phyloP scores from a whole-genome alignment of 768 basidiomycete species.

The Clathrus columnatus region DNA sequence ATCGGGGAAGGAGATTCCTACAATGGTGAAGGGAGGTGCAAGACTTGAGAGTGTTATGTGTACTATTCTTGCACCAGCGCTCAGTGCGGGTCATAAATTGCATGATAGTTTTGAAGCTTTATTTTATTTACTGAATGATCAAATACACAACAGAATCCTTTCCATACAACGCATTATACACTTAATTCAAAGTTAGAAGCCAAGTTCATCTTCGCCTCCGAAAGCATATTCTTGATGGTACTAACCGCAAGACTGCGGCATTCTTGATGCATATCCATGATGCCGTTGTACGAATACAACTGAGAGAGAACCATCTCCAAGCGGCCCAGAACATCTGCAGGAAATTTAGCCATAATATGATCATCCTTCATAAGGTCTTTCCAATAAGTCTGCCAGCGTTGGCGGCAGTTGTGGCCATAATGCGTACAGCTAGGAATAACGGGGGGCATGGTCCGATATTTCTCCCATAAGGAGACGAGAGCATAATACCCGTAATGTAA shows the following conservation, averaged over 20 bases:
- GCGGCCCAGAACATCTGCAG: conserved; percentile 61
- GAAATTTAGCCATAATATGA: conserved; percentile 45
- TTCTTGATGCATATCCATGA: conserved; percentile 74
- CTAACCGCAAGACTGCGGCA: conserved; percentile 34
- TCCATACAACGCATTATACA: too few species aligned
- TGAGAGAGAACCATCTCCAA: conserved; percentile 55
- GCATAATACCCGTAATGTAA: conserved; percentile 64
- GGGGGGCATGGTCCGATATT: conserved; percentile 45
- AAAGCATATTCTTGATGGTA: not conserved
- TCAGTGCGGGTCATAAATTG: too few species aligned
- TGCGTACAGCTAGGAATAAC: conserved; percentile 58
- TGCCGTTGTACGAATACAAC: conserved; percentile 61
- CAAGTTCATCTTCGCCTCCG: not conserved
- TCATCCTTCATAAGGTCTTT: conserved; percentile 64
- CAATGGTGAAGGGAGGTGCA: too few species aligned
- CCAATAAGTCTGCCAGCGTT: conserved; percentile 74
- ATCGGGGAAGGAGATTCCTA: too few species aligned
- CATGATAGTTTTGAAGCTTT: too few species aligned
- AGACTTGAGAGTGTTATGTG: too few species aligned
- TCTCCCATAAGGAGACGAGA: conserved; percentile 59
- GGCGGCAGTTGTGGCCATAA: conserved; percentile 64
- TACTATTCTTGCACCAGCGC: too few species aligned
- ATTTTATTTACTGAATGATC: too few species aligned
- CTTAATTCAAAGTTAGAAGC: not conserved
- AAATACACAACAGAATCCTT: too few species aligned